These are phyloP conservation scores for Cucurbitaria berberidis DNA, from an alignment of 2,329 filamentous ascomycete genomes.

Conservation along the genomic window DNA sequence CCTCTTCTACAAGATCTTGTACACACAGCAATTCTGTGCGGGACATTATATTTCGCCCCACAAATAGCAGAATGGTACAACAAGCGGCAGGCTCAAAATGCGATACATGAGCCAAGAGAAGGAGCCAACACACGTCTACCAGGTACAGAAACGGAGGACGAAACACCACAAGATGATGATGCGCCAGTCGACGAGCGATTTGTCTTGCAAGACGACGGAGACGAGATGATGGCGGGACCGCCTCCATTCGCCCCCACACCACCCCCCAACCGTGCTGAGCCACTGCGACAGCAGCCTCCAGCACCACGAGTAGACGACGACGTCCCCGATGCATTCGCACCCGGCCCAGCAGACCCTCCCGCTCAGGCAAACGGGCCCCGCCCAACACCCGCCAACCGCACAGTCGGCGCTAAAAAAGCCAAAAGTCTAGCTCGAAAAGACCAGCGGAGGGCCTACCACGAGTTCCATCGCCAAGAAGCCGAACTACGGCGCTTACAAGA, in stretches of 20 bases:
- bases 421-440: slow-evolving; percentile 56
- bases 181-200: slow-evolving; percentile 32
- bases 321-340: slow-evolving; percentile 5
- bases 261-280: slow-evolving; percentile 19
- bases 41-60: slow-evolving; percentile 55
- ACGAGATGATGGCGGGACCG: slow-evolving; percentile 16
- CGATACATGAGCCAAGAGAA: slow-evolving; percentile 1
- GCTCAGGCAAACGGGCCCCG: slow-evolving; percentile 27
- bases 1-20: slow-evolving; percentile 56
- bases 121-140: slow-evolving; percentile 2
- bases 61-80: slow-evolving; percentile 52
- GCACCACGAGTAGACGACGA: slow-evolving; percentile 6
- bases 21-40: slow-evolving; percentile 53
- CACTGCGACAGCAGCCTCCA: slow-evolving; percentile 3
- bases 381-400: slow-evolving; percentile 37
- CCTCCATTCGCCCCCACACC: slow-evolving; percentile 38
- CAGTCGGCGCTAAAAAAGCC: slow-evolving; percentile 58
- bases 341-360: slow-evolving; percentile 43
- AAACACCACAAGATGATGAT: slow-evolving; percentile 16
- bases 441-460: slow-evolving; percentile 54
- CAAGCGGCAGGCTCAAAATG: slow-evolving; percentile 18
- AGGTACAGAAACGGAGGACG: neutral
- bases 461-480: slow-evolving; percentile 57
- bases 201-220: slow-evolving; percentile 32
- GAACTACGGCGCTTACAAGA: slow-evolving; percentile 54